Conservation (phyloP, 176 grass and related monocot species). For the Eremochloa ophiuroides region DNA sequence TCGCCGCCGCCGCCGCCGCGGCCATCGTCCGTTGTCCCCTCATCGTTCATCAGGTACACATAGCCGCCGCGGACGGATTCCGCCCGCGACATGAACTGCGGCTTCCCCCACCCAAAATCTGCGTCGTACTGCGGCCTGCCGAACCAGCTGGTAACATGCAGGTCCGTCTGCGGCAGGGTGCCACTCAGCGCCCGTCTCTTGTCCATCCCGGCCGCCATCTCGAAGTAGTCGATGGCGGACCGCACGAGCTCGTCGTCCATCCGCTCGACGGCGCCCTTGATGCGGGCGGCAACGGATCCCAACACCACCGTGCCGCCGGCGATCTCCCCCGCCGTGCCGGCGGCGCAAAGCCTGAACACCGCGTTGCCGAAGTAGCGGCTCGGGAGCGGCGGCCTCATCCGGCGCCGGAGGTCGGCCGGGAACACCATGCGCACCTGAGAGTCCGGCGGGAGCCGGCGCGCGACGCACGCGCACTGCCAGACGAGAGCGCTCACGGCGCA, state of each 20-base stretch:
- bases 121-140: constrained; percentile 34
- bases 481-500: constrained; percentile 24
- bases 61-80: constrained; percentile 16
- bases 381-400: constrained; percentile 24
- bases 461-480: constrained; percentile 40
- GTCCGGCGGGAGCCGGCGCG: background rate
- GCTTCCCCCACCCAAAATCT: constrained; percentile 51
- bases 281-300: constrained; percentile 6
- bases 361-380: constrained; percentile 34
- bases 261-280: constrained; percentile 1
- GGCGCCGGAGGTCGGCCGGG: constrained; percentile 18
- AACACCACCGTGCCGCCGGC: background rate
- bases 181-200: background rate
- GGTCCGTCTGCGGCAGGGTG: background rate
- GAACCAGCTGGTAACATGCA: constrained; percentile 40
- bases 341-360: constrained; percentile 16
- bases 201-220: background rate
- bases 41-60: constrained; percentile 3
- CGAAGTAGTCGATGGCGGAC: constrained; percentile 42
- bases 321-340: background rate
- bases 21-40: background rate
- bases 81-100: constrained; percentile 19
- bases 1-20: background rate
- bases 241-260: constrained; percentile 26
- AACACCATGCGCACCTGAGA: constrained; percentile 13